Evolutionary conservation across 2,329 filamentous ascomycete genomes (phyloP).

Genomic region (Neofusicoccum parvum): DNA sequence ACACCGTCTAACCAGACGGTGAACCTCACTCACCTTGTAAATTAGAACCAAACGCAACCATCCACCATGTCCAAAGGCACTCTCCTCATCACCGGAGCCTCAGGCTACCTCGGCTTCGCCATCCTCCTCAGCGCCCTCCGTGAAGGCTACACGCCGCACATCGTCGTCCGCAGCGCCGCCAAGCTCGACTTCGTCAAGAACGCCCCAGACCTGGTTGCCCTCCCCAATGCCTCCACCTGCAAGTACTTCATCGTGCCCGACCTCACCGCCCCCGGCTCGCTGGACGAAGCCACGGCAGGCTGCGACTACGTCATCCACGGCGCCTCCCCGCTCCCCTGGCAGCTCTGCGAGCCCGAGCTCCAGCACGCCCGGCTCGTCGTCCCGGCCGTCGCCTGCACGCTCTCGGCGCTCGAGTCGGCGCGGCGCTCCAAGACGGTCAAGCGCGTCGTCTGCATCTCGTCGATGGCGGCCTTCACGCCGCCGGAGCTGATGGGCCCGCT

Average conservation of each 20-base stretch:
- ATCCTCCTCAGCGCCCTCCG: slow-evolving; percentile 30
- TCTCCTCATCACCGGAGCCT: slow-evolving; percentile 36
- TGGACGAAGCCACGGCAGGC: slow-evolving; percentile 39
- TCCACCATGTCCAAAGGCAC: background rate
- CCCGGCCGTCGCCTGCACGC: slow-evolving; percentile 22
- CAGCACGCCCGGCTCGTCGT: background rate
- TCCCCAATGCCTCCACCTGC: slow-evolving; percentile 21
- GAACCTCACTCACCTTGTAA: too few relatives aligned
- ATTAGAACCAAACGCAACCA: background rate
- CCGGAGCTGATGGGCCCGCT: background rate
- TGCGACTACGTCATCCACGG: slow-evolving; percentile 24
- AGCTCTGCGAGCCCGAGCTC: slow-evolving; percentile 8
- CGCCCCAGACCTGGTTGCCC: slow-evolving; percentile 10
- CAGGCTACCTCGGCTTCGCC: slow-evolving; percentile 37
- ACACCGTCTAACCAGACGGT: too few relatives aligned
- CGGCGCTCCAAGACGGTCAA: slow-evolving; percentile 6
- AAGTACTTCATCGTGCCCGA: slow-evolving; percentile 37
- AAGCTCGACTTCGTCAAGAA: slow-evolving; percentile 16
- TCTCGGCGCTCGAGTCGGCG: slow-evolving; percentile 20
- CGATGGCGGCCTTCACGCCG: slow-evolving; percentile 14
- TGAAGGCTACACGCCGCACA: slow-evolving; percentile 34
- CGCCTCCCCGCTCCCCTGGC: slow-evolving; percentile 22
- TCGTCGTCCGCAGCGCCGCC: slow-evolving; percentile 29
- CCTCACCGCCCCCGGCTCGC: slow-evolving; percentile 38
- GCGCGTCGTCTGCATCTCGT: slow-evolving; percentile 22